Evolutionary conservation across 768 basidiomycete species (phyloP).

Genomic region (Xerocomellus dryophilus): DNA sequence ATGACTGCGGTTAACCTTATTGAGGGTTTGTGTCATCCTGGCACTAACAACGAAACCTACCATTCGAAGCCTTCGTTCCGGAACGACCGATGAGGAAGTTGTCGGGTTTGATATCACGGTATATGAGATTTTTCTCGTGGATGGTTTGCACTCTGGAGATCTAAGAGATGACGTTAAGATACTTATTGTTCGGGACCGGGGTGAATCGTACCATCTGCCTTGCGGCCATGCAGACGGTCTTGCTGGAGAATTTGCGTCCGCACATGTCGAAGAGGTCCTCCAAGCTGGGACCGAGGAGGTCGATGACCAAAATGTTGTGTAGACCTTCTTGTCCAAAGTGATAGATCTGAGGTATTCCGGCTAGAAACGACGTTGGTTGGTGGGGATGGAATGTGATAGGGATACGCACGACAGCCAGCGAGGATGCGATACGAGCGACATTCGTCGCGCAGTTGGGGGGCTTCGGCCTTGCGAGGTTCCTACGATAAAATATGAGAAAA

Average conservation of each 20-base stretch:
- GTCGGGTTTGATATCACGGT: slow-evolving; percentile 99
- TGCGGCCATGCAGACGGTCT: slow-evolving; percentile 99
- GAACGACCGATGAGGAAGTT: slow-evolving; percentile 97
- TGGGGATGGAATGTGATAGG: slow-evolving; percentile 4
- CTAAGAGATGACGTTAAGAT: slow-evolving; percentile 39
- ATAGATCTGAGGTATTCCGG: slow-evolving; percentile 98
- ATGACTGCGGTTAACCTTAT: slow-evolving; percentile 50
- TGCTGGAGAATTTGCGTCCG: slow-evolving; percentile 93
- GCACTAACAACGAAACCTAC: slow-evolving; percentile 36
- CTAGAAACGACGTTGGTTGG: slow-evolving; percentile 42
- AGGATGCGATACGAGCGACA: slow-evolving; percentile 95
- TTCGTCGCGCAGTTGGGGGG: slow-evolving; percentile 96
- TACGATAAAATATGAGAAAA: slow-evolving; percentile 32
- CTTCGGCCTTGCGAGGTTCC: slow-evolving; percentile 93
- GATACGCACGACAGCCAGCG: slow-evolving; percentile 78
- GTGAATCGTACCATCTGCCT: slow-evolving; percentile 78
- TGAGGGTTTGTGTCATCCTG: not conserved
- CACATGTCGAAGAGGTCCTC: slow-evolving; percentile 99
- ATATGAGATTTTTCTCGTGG: slow-evolving; percentile 99
- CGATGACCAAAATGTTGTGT: slow-evolving; percentile 98
- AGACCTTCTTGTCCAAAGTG: slow-evolving; percentile 99
- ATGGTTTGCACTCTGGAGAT: slow-evolving; percentile 95
- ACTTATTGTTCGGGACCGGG: not conserved
- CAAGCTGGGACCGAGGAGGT: slow-evolving; percentile 92
- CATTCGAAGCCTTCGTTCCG: slow-evolving; percentile 83